Conservation (phyloP, 2,329 filamentous ascomycete genomes). For the Penicillium sp. region DNA sequence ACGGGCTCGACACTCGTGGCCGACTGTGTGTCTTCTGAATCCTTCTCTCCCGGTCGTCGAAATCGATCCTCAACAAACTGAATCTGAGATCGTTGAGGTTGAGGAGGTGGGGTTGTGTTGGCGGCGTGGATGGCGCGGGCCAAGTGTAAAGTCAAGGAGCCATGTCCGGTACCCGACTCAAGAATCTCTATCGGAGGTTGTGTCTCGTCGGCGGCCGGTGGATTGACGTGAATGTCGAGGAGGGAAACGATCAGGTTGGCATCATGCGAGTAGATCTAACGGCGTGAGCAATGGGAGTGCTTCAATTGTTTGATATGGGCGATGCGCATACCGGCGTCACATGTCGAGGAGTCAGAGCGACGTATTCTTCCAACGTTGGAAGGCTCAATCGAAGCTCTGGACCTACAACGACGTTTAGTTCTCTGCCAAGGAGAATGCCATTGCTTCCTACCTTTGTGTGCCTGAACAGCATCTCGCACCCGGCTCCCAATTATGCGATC, state of each 20-base stretch:
- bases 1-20: conserved; percentile 13
- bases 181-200: conserved; percentile 64
- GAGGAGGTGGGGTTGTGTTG: conserved; percentile 53
- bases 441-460: conserved; percentile 45
- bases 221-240: conserved; percentile 64
- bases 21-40: conserved; percentile 14
- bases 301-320: neutral
- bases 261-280: conserved; percentile 68
- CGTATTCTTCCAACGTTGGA: conserved; percentile 69
- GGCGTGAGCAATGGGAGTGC: conserved; percentile 7
- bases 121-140: conserved; percentile 71
- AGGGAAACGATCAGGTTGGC: conserved; percentile 70
- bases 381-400: conserved; percentile 55
- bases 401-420: conserved; percentile 28
- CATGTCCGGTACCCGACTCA: conserved; percentile 82
- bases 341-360: conserved; percentile 60
- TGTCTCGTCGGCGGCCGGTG: conserved; percentile 30
- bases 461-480: conserved; percentile 56
- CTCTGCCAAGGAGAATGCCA: neutral
- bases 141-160: conserved; percentile 69
- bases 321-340: conserved; percentile 64
- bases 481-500: conserved; percentile 61
- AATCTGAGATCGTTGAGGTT: conserved; percentile 37
- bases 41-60: conserved; percentile 21
- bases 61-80: conserved; percentile 27